phyloP scores from a whole-genome alignment of 345 rosid species.

The Hypericum perforatum region DNA sequence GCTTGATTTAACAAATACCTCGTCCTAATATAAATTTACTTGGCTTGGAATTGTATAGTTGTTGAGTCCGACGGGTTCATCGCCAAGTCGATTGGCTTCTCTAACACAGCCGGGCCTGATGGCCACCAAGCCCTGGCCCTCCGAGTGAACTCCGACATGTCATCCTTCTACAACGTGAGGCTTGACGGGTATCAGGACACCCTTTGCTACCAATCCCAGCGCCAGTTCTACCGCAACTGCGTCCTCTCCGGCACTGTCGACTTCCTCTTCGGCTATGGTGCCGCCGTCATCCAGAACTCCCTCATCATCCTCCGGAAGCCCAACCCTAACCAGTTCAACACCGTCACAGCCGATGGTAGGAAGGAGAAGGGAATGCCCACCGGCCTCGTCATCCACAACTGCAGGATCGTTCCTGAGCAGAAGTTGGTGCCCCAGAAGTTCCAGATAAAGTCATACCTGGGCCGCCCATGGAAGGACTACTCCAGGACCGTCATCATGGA shows the following conservation, averaged over 20 bases:
- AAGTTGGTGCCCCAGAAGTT: conserved; percentile 29
- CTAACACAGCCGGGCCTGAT: conserved; percentile 60
- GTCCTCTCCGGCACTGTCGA: conserved; percentile 65
- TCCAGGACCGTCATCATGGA: conserved; percentile 54
- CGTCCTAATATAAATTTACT: neutral
- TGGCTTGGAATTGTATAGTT: conserved; percentile 24
- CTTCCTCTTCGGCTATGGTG: conserved; percentile 67
- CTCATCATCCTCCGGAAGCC: conserved; percentile 44
- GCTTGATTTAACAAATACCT: too few relatives aligned
- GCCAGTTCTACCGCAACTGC: conserved; percentile 61
- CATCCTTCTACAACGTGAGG: conserved; percentile 49
- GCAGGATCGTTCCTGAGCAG: conserved; percentile 61
- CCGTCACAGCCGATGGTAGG: conserved; percentile 56
- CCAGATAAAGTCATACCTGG: conserved; percentile 40
- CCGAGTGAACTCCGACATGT: conserved; percentile 38
- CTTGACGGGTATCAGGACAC: conserved; percentile 73
- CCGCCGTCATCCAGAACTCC: conserved; percentile 57
- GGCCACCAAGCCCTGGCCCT: conserved; percentile 73
- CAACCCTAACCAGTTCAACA: conserved; percentile 34
- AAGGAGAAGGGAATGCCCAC: conserved; percentile 17
- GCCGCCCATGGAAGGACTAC: conserved; percentile 70
- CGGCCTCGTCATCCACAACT: conserved; percentile 62
- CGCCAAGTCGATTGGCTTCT: conserved; percentile 49
- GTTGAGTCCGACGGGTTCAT: conserved; percentile 49
- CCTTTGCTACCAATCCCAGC: conserved; percentile 38